Base-by-base conservation (phyloP, 208 protist species). In the Leishmania lainsoni region DNA sequence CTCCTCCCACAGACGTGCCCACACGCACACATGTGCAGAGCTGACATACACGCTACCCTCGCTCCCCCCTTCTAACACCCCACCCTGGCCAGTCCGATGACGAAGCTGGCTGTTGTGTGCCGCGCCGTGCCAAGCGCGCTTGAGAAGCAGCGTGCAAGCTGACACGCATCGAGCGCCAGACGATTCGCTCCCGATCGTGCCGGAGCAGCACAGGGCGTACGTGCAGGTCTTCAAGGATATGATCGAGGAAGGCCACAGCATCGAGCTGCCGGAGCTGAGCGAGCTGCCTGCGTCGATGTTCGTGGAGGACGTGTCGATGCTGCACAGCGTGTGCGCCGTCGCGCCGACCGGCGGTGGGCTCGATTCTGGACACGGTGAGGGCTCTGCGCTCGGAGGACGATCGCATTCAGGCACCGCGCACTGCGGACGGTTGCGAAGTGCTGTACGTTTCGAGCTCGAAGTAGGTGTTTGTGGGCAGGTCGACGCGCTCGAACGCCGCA, bases 211-310 rank as follows among this genome's bases (percentile, higher is more conserved):
- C 81, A 66, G 86, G 8, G 86, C 86, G 32, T 92, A 92, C 76
- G 83, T 87, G 65, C 76, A 81, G 65, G 83, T 88, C 54, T 90
- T 92, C 79, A 69, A 79, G 59, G 70, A 87, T 66, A 78, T 86
- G 82, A 74, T 88, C 32, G 84, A 81, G 76, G 78, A 88, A 22
- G 88, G 86, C 71, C 88, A 90, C 82, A 81, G 81, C 81, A 78
- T 92, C 42, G 81, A 87, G 76, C 82, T 92, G 61, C 86, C 86
- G 39, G 66, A 76, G 69, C 86, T 92, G 56, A 82, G 77, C 58
- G 79, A 87, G n/a, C 83, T 89, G 35, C 81, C 88, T n/a, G 88
- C 90, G 77, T 85, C 77, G 78, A 86, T 92, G 80, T 92, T 92
- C 65, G 84, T 90, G 73, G 88, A 92, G 79, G 88, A 92, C 76